Evolutionary conservation across 1,284 basidiomycete species (phyloP).

Genomic region (Phellopilus nigrolimitatus): DNA sequence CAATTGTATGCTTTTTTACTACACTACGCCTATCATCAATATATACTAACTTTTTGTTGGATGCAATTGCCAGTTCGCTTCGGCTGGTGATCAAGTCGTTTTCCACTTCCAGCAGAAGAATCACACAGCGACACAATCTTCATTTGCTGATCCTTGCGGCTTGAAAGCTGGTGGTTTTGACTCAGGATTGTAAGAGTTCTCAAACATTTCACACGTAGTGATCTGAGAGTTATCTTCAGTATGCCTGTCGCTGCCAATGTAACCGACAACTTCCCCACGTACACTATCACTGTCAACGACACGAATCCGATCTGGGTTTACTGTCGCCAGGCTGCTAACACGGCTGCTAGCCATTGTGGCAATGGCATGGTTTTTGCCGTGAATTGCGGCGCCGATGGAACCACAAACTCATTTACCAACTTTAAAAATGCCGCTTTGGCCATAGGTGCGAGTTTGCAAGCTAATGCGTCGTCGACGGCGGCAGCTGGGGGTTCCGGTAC

Average conservation of each 20-base stretch:
- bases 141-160: constrained; percentile 49
- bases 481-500: constrained; percentile 21
- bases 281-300: constrained; percentile 34
- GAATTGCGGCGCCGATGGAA: constrained; percentile 50
- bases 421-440: constrained; percentile 52
- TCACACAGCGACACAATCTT: constrained; percentile 55
- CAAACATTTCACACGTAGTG: neutral
- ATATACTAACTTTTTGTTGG: constrained; percentile 1
- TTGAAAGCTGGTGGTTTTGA: constrained; percentile 45
- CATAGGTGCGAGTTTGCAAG: constrained; percentile 41
- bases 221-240: constrained; percentile 28
- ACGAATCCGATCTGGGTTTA: constrained; percentile 41
- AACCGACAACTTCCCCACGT: constrained; percentile 34
- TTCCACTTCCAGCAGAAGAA: constrained; percentile 54
- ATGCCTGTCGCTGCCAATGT: constrained; percentile 43
- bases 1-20: constrained; percentile 38
- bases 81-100: constrained; percentile 51
- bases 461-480: constrained; percentile 33
- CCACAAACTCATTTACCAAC: constrained; percentile 50
- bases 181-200: constrained; percentile 50
- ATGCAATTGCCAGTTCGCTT: constrained; percentile 35
- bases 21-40: neutral
- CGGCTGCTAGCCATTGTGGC: constrained; percentile 47
- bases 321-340: constrained; percentile 36
- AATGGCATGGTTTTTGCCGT: constrained; percentile 62